Base-by-base conservation (phyloP, 192 early-diverging fungal species). In the Jimgerdemannia flammicorona region DNA sequence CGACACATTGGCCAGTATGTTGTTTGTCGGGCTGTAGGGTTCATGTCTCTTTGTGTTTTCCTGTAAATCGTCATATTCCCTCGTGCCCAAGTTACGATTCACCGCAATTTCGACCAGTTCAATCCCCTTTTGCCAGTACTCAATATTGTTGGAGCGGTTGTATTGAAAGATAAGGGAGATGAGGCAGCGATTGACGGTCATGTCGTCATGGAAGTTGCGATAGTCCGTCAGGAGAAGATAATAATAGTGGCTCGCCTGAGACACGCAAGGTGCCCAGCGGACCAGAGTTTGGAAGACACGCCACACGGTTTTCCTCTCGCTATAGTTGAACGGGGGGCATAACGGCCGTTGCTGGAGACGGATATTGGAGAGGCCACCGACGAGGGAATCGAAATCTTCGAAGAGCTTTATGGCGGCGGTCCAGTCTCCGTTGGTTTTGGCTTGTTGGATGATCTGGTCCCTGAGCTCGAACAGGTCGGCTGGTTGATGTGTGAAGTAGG, bases 111-210 rank as follows among this genome's bases (percentile, higher is more conserved):
- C 64, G 70, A 81, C 49, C 67, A 81, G 41, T 39, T 79, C 78
- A 3, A 77, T n/a, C 64, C 79, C 76, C 19, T 75, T 66, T 11
- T 19, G 19, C 44, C 66, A 65, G 3, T 71, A 4, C 29, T 74
- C 72, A 4, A 69, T n/a, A 40, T 72, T 40, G 18, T 49, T 64
- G 68, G 43, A 41, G 19, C 74, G 66, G 10, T 70, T 72, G 59
- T 81, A 81, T 4, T 72, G 72, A 20, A 75, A 81, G 43, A 81
- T 81, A 11, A 81, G 77, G 3, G 69, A 72, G 40, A 81, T 66
- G 43, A 81, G 66, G 41, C 76, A 78, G 19, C 42, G 69, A 66
- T 81, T 63, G 70, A 78, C 76, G 3, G 79, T 74, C 10, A 66
- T 59, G 20, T 80, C 79, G 29, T 29, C 49, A 2, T 14, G 2